Evolutionary conservation across 257 asterid genomes (phyloP), one percentile per base, ranked within the genome.

Genomic region (Petunia axillaris): DNA sequence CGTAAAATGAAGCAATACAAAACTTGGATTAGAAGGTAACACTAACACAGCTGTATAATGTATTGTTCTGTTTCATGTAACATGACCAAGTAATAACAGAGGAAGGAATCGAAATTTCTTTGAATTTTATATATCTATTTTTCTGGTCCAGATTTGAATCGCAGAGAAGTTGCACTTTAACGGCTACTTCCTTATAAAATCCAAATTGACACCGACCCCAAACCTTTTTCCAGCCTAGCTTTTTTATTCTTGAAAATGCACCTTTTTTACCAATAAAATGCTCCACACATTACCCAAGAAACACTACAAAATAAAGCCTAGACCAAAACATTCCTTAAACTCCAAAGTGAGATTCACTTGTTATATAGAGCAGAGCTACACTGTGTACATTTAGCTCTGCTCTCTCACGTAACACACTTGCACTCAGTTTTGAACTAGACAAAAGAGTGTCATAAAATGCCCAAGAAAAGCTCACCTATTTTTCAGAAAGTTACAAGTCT

Each of bases 401-500:
- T 71, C 82, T 36, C 75, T 40, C 77, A 48, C 11, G 25, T 71
- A 25, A 25, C 25, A 25, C 25, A 25, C 25, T 25, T 25, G 25
- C 25, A 25, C 25, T 71, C 65, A 57, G 8, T 57, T 57, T 57
- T 15, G 3, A 10, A n/a, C 8, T n/a, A 11, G 3, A 9, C 3
- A 36, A 10, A 50, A 46, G 0, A 1, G 37, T 70, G 11, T 15
- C 2, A 9, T 38, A 9, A 8, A 71, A 93, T 91, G 95, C 84
- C 87, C 81, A 89, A 38, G 84, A 89, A 86, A 79, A 86, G 70
- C 6, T 52, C 77, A 36, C 73, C 83, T 80, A 76, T 90, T 79
- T 64, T 88, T 16, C 91, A 87, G 58, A 88, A 88, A 85, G 82
- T 83, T 48, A 55, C 93, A n/a, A 40, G 15, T 43, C 76, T 87